A percentile compares a stretch with the other conserved stretches of the same genome.
Conservation (phyloP, 441 rosid species). For the Arabidopsis lyrata region DNA sequence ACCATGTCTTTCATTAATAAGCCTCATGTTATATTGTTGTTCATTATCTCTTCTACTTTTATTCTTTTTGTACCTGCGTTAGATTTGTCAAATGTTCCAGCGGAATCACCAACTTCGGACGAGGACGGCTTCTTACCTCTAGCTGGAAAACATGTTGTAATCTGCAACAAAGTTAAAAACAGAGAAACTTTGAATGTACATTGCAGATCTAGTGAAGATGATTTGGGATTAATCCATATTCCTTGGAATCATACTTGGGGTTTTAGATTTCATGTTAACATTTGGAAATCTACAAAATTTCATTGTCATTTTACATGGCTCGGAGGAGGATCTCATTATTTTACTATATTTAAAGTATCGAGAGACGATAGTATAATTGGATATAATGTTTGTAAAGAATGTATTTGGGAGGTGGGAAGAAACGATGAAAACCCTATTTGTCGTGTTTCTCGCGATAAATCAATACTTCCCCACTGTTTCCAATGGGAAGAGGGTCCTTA, state of each 20-base stretch:
- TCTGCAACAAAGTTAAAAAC: background rate
- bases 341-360: slow-evolving; percentile 15
- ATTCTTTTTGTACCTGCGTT: slow-evolving; percentile 12
- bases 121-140: background rate
- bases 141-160: slow-evolving; percentile 21
- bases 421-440: background rate
- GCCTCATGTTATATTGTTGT: background rate
- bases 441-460: background rate
- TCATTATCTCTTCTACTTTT: slow-evolving; percentile 4
- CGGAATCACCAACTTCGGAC: background rate
- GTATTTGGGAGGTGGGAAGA: slow-evolving; percentile 4
- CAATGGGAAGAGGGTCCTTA: background rate
- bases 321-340: slow-evolving; percentile 17
- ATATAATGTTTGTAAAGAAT: background rate
- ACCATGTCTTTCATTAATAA: slow-evolving; percentile 23
- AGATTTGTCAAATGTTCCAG: background rate
- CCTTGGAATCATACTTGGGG: background rate
- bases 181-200: slow-evolving; percentile 3
- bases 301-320: slow-evolving; percentile 17
- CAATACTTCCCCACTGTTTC: background rate
- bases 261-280: slow-evolving; percentile 33
- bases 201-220: slow-evolving; percentile 20
- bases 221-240: slow-evolving; percentile 6
- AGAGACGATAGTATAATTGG: slow-evolving; percentile 29
- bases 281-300: background rate